Conservation (phyloP, 306 rosid species). For the Vigna trinervia region DNA sequence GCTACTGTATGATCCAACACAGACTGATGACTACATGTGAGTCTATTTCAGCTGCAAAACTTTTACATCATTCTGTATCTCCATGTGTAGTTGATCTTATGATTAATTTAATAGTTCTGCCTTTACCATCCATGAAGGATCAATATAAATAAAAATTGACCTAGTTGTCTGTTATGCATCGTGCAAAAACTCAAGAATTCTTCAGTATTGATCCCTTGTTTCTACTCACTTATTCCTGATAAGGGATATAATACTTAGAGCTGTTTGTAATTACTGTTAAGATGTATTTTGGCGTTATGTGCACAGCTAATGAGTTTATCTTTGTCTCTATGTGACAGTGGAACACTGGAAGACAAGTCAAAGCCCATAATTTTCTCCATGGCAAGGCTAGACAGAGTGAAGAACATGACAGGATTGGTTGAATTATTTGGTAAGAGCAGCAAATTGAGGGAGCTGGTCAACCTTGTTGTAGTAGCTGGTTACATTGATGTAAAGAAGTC, state of each 20-base stretch:
- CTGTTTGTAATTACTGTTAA: constrained; percentile 1
- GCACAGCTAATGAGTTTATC: constrained; percentile 27
- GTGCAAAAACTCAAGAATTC: constrained; percentile 1
- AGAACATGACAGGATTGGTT: constrained; percentile 85
- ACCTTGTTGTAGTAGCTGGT: constrained; percentile 88
- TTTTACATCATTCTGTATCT: neutral
- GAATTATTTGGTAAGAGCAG: constrained; percentile 76
- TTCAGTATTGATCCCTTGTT: constrained; percentile 9
- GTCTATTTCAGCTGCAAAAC: constrained; percentile 44
- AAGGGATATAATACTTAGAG: neutral
- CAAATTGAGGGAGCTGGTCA: constrained; percentile 82
- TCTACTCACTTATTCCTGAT: neutral
- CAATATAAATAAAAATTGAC: neutral
- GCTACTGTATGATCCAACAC: constrained; percentile 69
- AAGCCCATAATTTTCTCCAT: constrained; percentile 91
- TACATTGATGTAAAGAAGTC: constrained; percentile 78
- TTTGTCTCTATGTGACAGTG: constrained; percentile 60
- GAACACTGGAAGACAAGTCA: constrained; percentile 68
- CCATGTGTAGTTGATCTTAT: constrained; percentile 19
- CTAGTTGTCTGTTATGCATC: constrained; percentile 2
- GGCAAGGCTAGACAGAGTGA: constrained; percentile 87
- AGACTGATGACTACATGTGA: constrained; percentile 76
- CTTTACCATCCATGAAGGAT: neutral
- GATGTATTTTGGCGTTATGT: neutral
- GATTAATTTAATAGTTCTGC: constrained; percentile 30